Base-by-base conservation (phyloP, 768 basidiomycete species). In the Leccinum barrowsii region DNA sequence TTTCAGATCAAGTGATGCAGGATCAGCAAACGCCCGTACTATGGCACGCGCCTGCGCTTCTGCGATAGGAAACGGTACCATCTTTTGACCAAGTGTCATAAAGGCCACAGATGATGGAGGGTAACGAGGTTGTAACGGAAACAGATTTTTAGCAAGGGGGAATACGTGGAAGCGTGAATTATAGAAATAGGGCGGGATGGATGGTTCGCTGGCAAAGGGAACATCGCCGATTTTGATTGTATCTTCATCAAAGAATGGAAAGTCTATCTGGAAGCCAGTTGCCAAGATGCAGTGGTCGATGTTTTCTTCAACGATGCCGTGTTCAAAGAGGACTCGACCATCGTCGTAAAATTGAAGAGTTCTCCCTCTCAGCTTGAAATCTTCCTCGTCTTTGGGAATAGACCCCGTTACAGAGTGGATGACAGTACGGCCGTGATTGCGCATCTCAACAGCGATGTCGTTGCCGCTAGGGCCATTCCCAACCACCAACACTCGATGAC, bases 41-140 rank as follows among this genome's bases (percentile, higher is more conserved):
- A 83, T 78, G 2, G 84, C 86, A 0, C 80, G 82, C 1, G 87
- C 86, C 72, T 96, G 94, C 0, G 82, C 83, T 71, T 97, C 92
- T 50, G 87, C 77, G 0, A 93, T 66, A 1, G 91, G 92, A 58
- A 95, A 81, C 3, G 93, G 94, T 0, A 80, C 80, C 22, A 91
- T 83, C 34, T 76, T 74, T 26, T 77, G 67, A 1, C 77, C 77
- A 11, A 92, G 79, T 2, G 89, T 83, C 52, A 89, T 74, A 70
- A 93, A 90, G 8, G 83, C 87, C 42, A 91, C 66, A 5, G 80
- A 80, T 1, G 77, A 67, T 1, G 78, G 74, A 78, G 85, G 66
- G 75, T 79, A 48, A 64, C 57, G 35, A 64, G 58, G 46, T 77
- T 78, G 58, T 17, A 92, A 62, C 0, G 90, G 90, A 65, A 91